Percentiles rank a stretch among this genome's conserved stretches.
Evolutionary conservation across 2,329 filamentous ascomycete species (phyloP).

Genomic region (Aspergillus unguis): DNA sequence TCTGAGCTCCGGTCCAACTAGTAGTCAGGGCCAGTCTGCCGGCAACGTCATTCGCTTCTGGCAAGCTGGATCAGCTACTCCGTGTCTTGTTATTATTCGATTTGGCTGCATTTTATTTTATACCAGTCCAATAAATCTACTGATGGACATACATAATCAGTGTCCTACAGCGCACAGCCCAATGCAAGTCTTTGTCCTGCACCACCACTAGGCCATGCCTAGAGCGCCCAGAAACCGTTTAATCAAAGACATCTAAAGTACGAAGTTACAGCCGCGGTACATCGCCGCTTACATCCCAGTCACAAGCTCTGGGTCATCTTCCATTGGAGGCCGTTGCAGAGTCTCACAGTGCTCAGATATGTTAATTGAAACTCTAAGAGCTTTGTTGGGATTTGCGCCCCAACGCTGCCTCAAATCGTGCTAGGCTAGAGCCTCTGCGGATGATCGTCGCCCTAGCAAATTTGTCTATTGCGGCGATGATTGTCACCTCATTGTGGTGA

Average conservation of each 20-base stretch:
- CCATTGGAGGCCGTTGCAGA: no score
- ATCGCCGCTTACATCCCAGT: not conserved
- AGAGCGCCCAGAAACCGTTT: constrained; percentile 4
- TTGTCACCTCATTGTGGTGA: no score
- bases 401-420: constrained; percentile 4
- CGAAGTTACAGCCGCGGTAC: constrained; percentile 4
- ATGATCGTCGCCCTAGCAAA: not conserved
- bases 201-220: not conserved
- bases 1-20: not conserved
- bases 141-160: not conserved
- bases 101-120: not conserved
- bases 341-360: not conserved
- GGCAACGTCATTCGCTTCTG: not conserved
- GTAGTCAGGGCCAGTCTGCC: not conserved
- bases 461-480: no score
- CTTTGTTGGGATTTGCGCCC: constrained; percentile 30
- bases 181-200: not conserved
- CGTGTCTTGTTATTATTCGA: not conserved
- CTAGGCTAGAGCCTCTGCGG: not conserved
- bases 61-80: not conserved
- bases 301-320: constrained; percentile 6
- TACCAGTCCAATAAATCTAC: not conserved
- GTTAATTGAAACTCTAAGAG: constrained; percentile 11
- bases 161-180: not conserved
- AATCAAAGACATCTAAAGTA: not conserved